A percentile compares a stretch with the other conserved stretches of the same genome.
Evolutionary conservation across 139 green algal genomes (phyloP).

Genomic region (Nannochloris sp.): DNA sequence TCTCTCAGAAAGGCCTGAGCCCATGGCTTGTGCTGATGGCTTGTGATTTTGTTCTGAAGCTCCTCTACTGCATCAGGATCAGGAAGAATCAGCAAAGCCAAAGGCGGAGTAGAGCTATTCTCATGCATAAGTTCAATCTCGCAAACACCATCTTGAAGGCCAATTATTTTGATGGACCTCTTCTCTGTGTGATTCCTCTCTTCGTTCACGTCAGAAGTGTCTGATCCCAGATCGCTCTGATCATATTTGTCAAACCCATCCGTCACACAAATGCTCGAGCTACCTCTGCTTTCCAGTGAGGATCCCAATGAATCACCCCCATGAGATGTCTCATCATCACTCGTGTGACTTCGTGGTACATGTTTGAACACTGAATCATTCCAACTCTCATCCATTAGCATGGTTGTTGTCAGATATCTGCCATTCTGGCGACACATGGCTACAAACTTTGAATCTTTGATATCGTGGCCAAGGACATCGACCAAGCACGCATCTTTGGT

Average conservation of each 20-base stretch:
- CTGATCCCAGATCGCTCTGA: no score
- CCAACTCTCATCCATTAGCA: neutral
- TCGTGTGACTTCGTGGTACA: no score
- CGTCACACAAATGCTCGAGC: neutral
- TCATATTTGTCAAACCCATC: neutral
- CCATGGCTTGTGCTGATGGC: neutral
- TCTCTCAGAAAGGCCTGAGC: slow-evolving; percentile 1
- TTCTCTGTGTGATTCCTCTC: neutral
- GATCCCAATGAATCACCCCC: no score
- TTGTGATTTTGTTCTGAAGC: neutral
- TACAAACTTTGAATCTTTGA: neutral
- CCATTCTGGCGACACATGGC: slow-evolving; percentile 9
- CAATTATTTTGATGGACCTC: neutral
- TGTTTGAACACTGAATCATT: neutral
- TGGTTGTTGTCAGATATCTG: neutral
- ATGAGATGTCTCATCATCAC: no score
- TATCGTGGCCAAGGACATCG: neutral
- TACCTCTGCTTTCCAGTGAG: neutral
- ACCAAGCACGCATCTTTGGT: neutral
- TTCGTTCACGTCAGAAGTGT: neutral
- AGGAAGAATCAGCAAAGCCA: slow-evolving; percentile 5
- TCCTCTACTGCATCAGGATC: slow-evolving; percentile 3
- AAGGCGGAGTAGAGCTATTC: neutral
- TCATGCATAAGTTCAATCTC: slow-evolving; percentile 3
- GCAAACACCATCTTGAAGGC: neutral